Base-by-base conservation (phyloP, 2,329 filamentous ascomycete species). In the Raffaelea ambrosiae region DNA sequence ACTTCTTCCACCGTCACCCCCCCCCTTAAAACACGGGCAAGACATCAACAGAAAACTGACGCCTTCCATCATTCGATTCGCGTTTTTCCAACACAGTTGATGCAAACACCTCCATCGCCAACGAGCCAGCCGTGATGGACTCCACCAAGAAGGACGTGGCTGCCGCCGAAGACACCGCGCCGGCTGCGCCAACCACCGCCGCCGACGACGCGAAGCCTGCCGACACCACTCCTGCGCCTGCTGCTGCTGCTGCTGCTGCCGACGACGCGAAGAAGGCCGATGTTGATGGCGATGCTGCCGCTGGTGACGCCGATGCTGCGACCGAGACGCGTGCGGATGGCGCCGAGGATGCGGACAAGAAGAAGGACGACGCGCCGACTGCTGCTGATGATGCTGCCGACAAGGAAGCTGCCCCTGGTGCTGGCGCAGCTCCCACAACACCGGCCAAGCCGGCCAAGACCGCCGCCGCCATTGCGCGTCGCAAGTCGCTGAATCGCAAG, bases 401-500 rank as follows among this genome's bases (percentile, higher is more conserved):
- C 8, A 18, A 29, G 31, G 16, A 21, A 1, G 22, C 46, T 29
- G 58, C 59, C 23, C 63, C 61, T 51, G 54, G 57, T 56, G 60
- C 64, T 42, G 57, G 61, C 48, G 60, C 60, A 36, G 62, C 62
- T 20, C 59, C 67, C n/a, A 26, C 51, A 39, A 50, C 57, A 18
- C 58, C 66, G 44, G 61, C 62, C 56, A 71, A 66, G 57, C n/a
- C n/a, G n/a, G n/a, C n/a, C n/a, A 40, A 44, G 4, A 41, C 43
- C 16, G 75, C 69, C 52, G 79, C 43, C 16, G 75, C 69, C 52
- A 79, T 79, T 58, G 63, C 70, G 52, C 76, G 76, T 61, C 86
- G 88, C 70, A 93, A 93, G 75, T 94, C 88, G 21, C 73, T 89
- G 53, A 93, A 81, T 71, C 88, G 84, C 71, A 95, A 93, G 74